Percentiles rank a stretch among this genome's conserved stretches.
Conservation (phyloP, 1,284 basidiomycete genomes). For the Wolfiporia cocos region DNA sequence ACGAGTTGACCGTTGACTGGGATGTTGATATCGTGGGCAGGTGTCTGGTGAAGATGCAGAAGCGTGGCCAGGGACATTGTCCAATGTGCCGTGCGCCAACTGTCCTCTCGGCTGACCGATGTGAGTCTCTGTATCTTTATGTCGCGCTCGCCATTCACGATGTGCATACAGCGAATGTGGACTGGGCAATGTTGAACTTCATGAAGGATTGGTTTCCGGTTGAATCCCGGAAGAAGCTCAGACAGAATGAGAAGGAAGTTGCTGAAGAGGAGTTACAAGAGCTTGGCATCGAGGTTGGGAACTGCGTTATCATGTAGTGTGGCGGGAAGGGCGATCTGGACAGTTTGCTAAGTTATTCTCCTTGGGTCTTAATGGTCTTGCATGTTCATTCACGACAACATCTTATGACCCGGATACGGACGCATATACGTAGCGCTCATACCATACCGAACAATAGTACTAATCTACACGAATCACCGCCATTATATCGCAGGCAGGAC, state of each 20-base stretch:
- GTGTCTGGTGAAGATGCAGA: constrained; percentile 94
- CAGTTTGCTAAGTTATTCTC: not conserved
- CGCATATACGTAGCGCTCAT: too few relatives aligned
- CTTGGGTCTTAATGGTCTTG: not conserved
- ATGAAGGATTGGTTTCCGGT: constrained; percentile 92
- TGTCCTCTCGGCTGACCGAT: constrained; percentile 69
- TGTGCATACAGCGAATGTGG: constrained; percentile 62
- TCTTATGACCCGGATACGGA: not conserved
- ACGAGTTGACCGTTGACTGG: not conserved
- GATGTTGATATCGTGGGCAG: constrained; percentile 22
- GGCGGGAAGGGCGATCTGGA: too few relatives aligned
- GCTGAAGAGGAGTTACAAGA: constrained; percentile 66
- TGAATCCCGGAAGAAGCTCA: constrained; percentile 75
- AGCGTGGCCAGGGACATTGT: constrained; percentile 72
- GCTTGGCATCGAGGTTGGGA: constrained; percentile 42
- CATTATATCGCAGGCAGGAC: too few relatives aligned
- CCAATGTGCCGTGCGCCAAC: constrained; percentile 82
- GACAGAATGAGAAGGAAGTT: constrained; percentile 75
- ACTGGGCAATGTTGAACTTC: constrained; percentile 77
- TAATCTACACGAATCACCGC: too few relatives aligned
- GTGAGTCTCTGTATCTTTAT: constrained; percentile 36
- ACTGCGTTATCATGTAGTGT: constrained; percentile 26
- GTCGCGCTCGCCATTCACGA: not conserved
- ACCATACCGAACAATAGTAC: too few relatives aligned
- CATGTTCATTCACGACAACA: not conserved